These are phyloP conservation scores for Cladobotryum protrusum DNA, from an alignment of 2,329 filamentous ascomycete genomes.

Conservation along the genomic window DNA sequence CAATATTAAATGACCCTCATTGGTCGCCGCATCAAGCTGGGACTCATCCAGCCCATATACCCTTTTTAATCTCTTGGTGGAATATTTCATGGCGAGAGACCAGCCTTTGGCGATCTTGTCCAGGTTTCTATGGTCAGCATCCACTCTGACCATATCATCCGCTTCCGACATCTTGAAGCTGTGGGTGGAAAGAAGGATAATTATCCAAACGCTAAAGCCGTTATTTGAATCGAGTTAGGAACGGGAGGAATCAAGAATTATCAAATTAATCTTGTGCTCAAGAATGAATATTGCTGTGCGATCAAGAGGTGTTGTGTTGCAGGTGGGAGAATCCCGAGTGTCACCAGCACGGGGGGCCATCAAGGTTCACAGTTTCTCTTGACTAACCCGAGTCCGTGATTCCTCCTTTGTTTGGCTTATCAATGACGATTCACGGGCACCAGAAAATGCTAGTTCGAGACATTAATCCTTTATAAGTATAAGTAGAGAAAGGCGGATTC, in stretches of 20 bases:
- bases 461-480: not conserved
- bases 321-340: too few relatives aligned
- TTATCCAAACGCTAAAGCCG: not conserved
- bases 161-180: not conserved
- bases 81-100: conserved; percentile 32
- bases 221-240: not conserved
- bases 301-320: too few relatives aligned
- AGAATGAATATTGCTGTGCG: too few relatives aligned
- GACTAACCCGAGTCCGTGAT: not conserved
- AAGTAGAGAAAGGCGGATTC: too few relatives aligned
- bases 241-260: too few relatives aligned
- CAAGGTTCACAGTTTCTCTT: not conserved
- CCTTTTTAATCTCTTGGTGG: conserved; percentile 27
- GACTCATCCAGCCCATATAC: conserved; percentile 27
- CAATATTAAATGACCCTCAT: conserved; percentile 29
- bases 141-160: conserved; percentile 14
- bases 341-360: not conserved
- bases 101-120: conserved; percentile 32
- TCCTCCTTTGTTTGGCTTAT: not conserved
- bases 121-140: conserved; percentile 24
- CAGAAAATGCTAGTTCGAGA: too few relatives aligned
- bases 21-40: conserved; percentile 26
- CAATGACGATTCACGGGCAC: not conserved
- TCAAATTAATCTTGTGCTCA: too few relatives aligned
- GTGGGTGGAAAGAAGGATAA: not conserved